A percentile compares a stretch with the other conserved stretches of the same genome.
Conservation (phyloP, 495 filamentous ascomycete species). For the Penicillium psychrofluorescens region DNA sequence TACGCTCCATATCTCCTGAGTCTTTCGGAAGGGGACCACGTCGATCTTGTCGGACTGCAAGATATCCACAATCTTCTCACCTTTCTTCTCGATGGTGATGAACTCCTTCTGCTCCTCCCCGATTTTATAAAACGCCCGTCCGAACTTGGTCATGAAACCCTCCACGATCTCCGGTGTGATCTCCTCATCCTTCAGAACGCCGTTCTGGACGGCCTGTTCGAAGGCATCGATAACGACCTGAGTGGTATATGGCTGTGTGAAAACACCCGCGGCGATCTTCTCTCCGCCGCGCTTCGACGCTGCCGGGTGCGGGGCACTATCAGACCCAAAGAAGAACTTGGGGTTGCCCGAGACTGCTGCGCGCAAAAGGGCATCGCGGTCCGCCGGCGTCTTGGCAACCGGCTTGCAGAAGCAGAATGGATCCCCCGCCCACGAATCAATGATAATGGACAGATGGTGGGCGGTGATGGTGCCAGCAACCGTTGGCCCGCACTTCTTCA, state of each 20-base stretch:
- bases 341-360: slow-evolving; percentile 58
- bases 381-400: slow-evolving; percentile 65
- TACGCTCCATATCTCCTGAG: slow-evolving; percentile 58
- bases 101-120: slow-evolving; percentile 41
- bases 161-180: slow-evolving; percentile 65
- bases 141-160: slow-evolving; percentile 69
- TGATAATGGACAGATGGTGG: slow-evolving; percentile 73
- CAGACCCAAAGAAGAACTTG: slow-evolving; percentile 74
- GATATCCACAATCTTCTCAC: slow-evolving; percentile 48
- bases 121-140: slow-evolving; percentile 65
- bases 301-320: slow-evolving; percentile 72
- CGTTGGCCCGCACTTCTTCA: slow-evolving; percentile 64
- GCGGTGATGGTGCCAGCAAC: slow-evolving; percentile 61
- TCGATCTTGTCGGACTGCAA: slow-evolving; percentile 46
- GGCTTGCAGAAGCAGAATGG: slow-evolving; percentile 86
- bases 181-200: slow-evolving; percentile 55
- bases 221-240: slow-evolving; percentile 67
- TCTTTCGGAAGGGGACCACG: slow-evolving; percentile 64
- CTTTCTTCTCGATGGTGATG: slow-evolving; percentile 56
- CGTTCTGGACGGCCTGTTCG: slow-evolving; percentile 59
- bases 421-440: slow-evolving; percentile 69
- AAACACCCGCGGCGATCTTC: slow-evolving; percentile 75
- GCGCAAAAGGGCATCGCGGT: slow-evolving; percentile 67
- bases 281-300: slow-evolving; percentile 58
- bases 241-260: slow-evolving; percentile 84